A percentile compares a stretch with the other conserved stretches of the same genome.
phyloP scores from a whole-genome alignment of 441 rosid genomes.

The Daphne laureola region DNA sequence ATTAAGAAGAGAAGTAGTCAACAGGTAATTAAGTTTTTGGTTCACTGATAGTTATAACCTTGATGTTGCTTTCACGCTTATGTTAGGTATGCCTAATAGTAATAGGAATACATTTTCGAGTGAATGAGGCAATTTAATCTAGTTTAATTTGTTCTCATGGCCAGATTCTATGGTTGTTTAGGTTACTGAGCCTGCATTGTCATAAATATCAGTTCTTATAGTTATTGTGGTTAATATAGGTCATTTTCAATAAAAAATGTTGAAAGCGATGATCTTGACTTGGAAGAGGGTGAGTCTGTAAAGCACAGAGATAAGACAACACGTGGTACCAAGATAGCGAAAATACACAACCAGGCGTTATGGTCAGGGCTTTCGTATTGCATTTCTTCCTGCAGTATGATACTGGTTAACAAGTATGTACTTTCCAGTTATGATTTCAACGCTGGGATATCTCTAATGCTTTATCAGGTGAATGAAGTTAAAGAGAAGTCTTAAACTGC shows the following conservation, averaged over 20 bases:
- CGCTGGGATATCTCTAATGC: slow-evolving; percentile 94
- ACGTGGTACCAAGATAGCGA: slow-evolving; percentile 30
- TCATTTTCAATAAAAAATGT: slow-evolving; percentile 46
- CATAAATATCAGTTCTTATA: no score
- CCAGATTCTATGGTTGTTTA: no score
- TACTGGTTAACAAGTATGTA: slow-evolving; percentile 87
- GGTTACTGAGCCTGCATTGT: no score
- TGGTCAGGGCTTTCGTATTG: slow-evolving; percentile 89
- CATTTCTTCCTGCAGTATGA: slow-evolving; percentile 96
- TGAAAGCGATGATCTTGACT: slow-evolving; percentile 55
- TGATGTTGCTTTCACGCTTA: no score
- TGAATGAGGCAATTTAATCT: no score
- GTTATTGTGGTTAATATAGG: slow-evolving; percentile 26
- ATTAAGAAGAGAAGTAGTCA: slow-evolving; percentile 39
- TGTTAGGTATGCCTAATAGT: no score
- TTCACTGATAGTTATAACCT: background rate
- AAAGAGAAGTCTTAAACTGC: slow-evolving; percentile 1
- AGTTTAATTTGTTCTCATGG: no score
- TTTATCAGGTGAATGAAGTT: slow-evolving; percentile 70
- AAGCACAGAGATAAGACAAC: slow-evolving; percentile 46
- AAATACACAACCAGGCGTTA: slow-evolving; percentile 71
- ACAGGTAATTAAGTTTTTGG: slow-evolving; percentile 33
- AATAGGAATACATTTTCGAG: no score
- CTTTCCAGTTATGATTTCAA: slow-evolving; percentile 91
- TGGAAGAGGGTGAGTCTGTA: slow-evolving; percentile 75